Percentiles rank a stretch among this genome's conserved stretches.
These are phyloP conservation scores for Alternaria gaisen DNA, from an alignment of 2,329 filamentous ascomycete species.

Conservation along the genomic window DNA sequence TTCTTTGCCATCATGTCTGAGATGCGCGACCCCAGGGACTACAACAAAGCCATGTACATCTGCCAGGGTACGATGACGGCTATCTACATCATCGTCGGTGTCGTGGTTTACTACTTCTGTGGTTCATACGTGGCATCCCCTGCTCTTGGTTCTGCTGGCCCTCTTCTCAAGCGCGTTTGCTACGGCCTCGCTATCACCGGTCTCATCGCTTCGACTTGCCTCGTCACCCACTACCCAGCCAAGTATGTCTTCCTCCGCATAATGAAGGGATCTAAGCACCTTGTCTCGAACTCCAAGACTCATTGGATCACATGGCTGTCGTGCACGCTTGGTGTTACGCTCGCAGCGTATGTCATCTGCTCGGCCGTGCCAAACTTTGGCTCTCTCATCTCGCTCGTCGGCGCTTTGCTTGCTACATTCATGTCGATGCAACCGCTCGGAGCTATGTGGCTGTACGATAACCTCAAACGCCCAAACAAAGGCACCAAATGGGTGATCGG, in stretches of 20 bases:
- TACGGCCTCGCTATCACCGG: slow-evolving; percentile 50
- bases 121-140: slow-evolving; percentile 68
- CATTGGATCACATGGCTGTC: slow-evolving; percentile 16
- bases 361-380: slow-evolving; percentile 14
- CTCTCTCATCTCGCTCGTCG: slow-evolving; percentile 11
- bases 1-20: slow-evolving; percentile 67
- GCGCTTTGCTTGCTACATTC: slow-evolving; percentile 13
- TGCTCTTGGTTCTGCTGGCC: slow-evolving; percentile 68
- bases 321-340: slow-evolving; percentile 4
- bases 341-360: slow-evolving; percentile 11
- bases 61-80: slow-evolving; percentile 63
- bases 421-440: slow-evolving; percentile 9
- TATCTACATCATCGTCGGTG: slow-evolving; percentile 72
- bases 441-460: slow-evolving; percentile 17
- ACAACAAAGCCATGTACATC: slow-evolving; percentile 67
- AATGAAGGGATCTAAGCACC: slow-evolving; percentile 72
- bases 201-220: slow-evolving; percentile 7
- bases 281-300: slow-evolving; percentile 41
- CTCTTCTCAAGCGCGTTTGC: slow-evolving; percentile 66
- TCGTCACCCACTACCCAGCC: slow-evolving; percentile 8
- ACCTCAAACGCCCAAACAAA: neutral
- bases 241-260: slow-evolving; percentile 66
- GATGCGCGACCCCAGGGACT: slow-evolving; percentile 66
- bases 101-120: slow-evolving; percentile 71
- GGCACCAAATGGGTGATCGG: neutral